Base-by-base conservation (phyloP, 1,284 basidiomycete genomes). In the Fomitopsis pinicola region DNA sequence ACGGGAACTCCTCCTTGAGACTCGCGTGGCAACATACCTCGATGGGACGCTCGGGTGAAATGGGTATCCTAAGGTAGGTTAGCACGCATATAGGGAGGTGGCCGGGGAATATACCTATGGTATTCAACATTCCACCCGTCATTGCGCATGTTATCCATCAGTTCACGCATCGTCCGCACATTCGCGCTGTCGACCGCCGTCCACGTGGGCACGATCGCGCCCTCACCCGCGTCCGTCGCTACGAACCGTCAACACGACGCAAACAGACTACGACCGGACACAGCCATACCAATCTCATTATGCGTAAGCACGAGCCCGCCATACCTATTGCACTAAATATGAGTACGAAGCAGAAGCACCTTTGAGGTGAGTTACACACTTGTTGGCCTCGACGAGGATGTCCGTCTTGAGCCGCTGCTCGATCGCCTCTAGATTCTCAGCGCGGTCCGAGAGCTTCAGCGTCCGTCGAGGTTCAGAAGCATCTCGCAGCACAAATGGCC, bases 401-500 rank as follows among this genome's bases (percentile, higher is more conserved):
- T 99, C 97, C 42, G 88, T 83, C 78, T 97, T 98, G 66, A 98
- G 76, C 61, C 97, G 86, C 44, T 83, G 80, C 77, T 99, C 97
- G 64, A 99, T 98, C 3, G 89, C 95, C 74, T 99, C 97, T 10
- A 99, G 80, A 71, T 97, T 98, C 73, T 95, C 91, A 0, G 96
- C 93, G 42, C 97, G 86, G 73, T 97, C 94, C 17, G 94, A 97
- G 45, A 98, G 77, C 17, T 88, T 82, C 60, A 98, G 81, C 0
- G 91, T 92, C 57, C 86, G 83, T 61, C 91, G 84, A 1, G 97
- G 97, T 61, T 91, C 87, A 14, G 92, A 85, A 0, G 92, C 88
- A 73, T 99, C 97, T 55, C 97, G 85, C n/a, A 99, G 81, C 14
- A 99, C 97, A 69, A 97, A 99, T 0, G 97, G 95, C 35, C 95